A percentile compares a stretch with the other conserved stretches of the same genome.
phyloP scores from a whole-genome alignment of 1,284 basidiomycete species.

The Coniophora puteana region DNA sequence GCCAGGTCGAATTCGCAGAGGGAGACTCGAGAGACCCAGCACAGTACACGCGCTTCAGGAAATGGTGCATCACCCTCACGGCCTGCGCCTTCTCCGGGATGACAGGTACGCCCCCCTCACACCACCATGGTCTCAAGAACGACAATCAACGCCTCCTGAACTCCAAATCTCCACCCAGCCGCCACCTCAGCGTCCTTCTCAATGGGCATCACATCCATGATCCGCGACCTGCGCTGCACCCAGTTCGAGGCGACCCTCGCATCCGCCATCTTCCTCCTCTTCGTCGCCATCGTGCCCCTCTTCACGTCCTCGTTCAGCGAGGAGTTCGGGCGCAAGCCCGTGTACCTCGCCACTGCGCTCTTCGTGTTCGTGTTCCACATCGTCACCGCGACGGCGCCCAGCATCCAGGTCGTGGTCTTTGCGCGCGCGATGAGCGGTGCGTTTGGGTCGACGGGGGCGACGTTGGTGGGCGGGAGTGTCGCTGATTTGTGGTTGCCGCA shows the following conservation, averaged over 20 bases:
- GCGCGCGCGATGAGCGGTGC: conserved; percentile 22
- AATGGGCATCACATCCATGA: conserved; percentile 36
- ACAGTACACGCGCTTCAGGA: conserved; percentile 17
- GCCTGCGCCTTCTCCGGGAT: conserved; percentile 23
- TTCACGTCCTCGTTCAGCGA: conserved; percentile 45
- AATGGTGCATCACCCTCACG: conserved; percentile 23
- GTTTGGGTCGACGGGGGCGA: conserved; percentile 47
- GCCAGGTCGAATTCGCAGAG: conserved; percentile 18
- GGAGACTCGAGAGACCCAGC: conserved; percentile 20
- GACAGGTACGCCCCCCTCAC: conserved; percentile 13
- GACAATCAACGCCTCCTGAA: neutral
- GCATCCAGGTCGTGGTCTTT: conserved; percentile 21
- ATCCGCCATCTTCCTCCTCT: conserved; percentile 38
- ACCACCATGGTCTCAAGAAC: neutral
- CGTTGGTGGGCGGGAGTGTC: conserved; percentile 61
- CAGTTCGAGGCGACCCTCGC: conserved; percentile 32
- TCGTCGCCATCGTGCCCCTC: conserved; percentile 45
- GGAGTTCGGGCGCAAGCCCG: conserved; percentile 43
- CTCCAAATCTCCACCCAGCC: conserved; percentile 36
- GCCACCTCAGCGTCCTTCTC: conserved; percentile 39
- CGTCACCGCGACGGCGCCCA: conserved; percentile 39
- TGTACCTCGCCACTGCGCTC: conserved; percentile 37
- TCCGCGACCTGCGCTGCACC: conserved; percentile 34
- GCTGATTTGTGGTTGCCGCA: conserved; percentile 36
- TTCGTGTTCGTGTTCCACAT: conserved; percentile 44